Percentiles rank a stretch among this genome's conserved stretches.
Evolutionary conservation across 2,329 filamentous ascomycete genomes (phyloP).

Genomic region (Scedosporium boydii): DNA sequence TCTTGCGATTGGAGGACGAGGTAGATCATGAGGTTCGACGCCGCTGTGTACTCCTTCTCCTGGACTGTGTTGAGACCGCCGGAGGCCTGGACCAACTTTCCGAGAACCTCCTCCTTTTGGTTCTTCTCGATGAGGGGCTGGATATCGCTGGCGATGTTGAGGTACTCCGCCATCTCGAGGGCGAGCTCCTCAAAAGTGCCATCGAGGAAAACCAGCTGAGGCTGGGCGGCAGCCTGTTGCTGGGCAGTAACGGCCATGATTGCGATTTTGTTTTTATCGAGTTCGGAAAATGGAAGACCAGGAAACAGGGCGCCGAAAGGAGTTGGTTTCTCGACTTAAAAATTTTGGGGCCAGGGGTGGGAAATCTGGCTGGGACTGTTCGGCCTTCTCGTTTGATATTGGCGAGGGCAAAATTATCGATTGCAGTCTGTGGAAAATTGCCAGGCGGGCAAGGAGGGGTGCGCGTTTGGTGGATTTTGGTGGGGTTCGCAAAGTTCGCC

Average conservation of each 20-base stretch:
- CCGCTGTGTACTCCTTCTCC: conserved; percentile 93
- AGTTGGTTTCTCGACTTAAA: background rate
- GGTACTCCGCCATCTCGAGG: conserved; percentile 88
- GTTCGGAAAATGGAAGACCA: background rate
- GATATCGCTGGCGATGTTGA: conserved; percentile 74
- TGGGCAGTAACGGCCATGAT: conserved; percentile 23
- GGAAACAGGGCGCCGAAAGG: background rate
- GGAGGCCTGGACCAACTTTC: conserved; percentile 79
- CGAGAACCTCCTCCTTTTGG: conserved; percentile 78
- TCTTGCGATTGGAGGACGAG: conserved; percentile 81
- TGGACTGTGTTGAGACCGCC: conserved; percentile 71
- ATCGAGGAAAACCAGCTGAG: conserved; percentile 68
- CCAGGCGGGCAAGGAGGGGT: conserved; percentile 2
- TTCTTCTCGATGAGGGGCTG: conserved; percentile 62
- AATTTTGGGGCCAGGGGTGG: conserved; percentile 5
- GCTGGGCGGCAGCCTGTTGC: conserved; percentile 31
- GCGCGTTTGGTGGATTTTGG: conserved; percentile 6
- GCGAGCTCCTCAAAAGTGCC: conserved; percentile 88
- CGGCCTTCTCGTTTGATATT: conserved; percentile 1
- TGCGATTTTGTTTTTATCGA: conserved; percentile 4
- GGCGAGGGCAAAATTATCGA: conserved; percentile 7
- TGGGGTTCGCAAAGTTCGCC: conserved; percentile 3
- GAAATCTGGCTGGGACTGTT: background rate
- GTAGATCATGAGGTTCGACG: conserved; percentile 95
- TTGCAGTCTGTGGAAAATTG: conserved; percentile 6